Conservation (phyloP, 495 filamentous ascomycete genomes). For the Lepidopterella palustris region DNA sequence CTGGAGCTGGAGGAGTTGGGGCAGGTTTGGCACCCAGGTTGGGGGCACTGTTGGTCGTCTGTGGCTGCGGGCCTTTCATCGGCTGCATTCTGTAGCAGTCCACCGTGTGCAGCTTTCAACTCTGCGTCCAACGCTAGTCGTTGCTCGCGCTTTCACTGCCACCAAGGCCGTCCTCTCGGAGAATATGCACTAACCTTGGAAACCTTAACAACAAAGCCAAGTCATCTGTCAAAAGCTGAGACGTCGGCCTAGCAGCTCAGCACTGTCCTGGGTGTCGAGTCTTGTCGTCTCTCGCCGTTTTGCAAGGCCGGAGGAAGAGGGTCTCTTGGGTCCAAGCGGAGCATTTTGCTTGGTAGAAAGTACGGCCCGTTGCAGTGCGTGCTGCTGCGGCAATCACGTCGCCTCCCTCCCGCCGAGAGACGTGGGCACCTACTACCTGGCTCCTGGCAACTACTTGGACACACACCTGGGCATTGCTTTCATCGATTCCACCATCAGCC, state of each 20-base stretch:
- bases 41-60: neutral
- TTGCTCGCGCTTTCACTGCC: neutral
- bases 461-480: too few relatives aligned
- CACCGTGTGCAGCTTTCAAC: neutral
- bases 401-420: constrained; percentile 1
- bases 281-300: too few relatives aligned
- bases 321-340: too few relatives aligned
- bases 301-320: too few relatives aligned
- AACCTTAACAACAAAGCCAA: neutral
- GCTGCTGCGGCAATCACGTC: neutral
- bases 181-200: neutral
- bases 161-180: neutral
- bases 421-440: too few relatives aligned
- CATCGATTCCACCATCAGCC: too few relatives aligned
- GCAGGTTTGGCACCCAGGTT: neutral
- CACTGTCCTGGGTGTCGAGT: neutral
- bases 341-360: neutral
- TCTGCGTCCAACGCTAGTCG: neutral
- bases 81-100: neutral
- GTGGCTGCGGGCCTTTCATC: neutral
- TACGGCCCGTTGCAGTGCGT: constrained; percentile 1
- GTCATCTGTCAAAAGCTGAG: neutral
- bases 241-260: neutral
- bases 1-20: neutral
- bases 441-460: too few relatives aligned